Evolutionary conservation across 108 stramenopile species (phyloP), one percentile per base, ranked within the genome.

Genomic region (Nitzschia inconspicua): DNA sequence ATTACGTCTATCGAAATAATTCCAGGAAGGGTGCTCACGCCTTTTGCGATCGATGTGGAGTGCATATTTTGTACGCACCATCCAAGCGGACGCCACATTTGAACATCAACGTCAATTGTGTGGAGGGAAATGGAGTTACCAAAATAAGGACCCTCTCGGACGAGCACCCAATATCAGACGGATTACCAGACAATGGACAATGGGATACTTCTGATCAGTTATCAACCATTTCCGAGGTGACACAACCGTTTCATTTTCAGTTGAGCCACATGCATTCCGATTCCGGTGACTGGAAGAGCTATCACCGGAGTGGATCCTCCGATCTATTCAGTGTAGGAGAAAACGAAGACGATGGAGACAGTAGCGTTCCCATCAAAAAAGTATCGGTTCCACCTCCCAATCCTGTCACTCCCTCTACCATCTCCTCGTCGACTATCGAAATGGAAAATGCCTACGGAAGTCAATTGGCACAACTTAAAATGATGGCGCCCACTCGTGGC

Each of bases 31-130:
- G 73, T n/a, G 89, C 89, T 10, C 83, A 87, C 63, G 68, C 74
- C 39, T 91, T 91, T 60, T 91, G 89, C 55, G 60, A 57, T 0
- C 77, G 69, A 37, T 91, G 89, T 65, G 89, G 85, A 11, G 83
- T 83, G 14, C 84, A 91, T 41, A 58, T 91, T 50, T 47, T 91
- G 13, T 78, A 72, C 46, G 89, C 89, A 22, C 78, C 85, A 19
- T 60, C 72, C 56, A 65, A 68, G 37, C 41, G 43, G 20, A 63
- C 78, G 25, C 67, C 63, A 8, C 51, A 52, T 27, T 50, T 91
- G 52, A 66, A 71, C 35, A 75, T 91, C 37, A 91, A 91, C 65
- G 77, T 80, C 14, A 61, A 84, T 48, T 91, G 83, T 53, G 60
- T 91, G 13, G 63, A 80, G 29, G 40, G 34, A 11, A 65, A 61